These are phyloP conservation scores for Neonectria coccinea DNA, from an alignment of 2,329 filamentous ascomycete species.

Conservation along the genomic window DNA sequence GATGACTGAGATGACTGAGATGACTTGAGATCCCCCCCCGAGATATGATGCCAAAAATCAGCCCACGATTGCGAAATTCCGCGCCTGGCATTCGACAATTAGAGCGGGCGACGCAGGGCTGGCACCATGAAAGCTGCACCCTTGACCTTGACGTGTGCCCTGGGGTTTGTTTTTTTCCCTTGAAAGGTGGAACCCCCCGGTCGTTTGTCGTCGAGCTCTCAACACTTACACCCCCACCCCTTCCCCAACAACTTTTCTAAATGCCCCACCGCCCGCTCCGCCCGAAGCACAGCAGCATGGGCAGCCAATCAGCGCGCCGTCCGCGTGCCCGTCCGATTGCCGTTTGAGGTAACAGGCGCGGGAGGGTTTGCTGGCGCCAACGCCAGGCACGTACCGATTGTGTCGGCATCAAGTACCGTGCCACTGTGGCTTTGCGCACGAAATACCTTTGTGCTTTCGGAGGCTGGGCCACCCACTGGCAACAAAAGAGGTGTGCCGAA, in stretches of 20 bases:
- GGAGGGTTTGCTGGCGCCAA: slow-evolving; percentile 12
- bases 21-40: slow-evolving; percentile 12
- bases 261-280: slow-evolving; percentile 18
- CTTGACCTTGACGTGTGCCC: slow-evolving; percentile 30
- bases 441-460: slow-evolving; percentile 1
- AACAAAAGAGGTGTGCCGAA: slow-evolving; percentile 6
- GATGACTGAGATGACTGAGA: slow-evolving; percentile 15
- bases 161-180: slow-evolving; percentile 9
- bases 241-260: slow-evolving; percentile 49
- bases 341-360: slow-evolving; percentile 28
- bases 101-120: slow-evolving; percentile 2
- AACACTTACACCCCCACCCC: slow-evolving; percentile 43
- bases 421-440: background rate
- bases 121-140: slow-evolving; percentile 16
- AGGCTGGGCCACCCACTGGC: slow-evolving; percentile 7
- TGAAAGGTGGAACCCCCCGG: slow-evolving; percentile 21
- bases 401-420: slow-evolving; percentile 20
- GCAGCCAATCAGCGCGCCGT: slow-evolving; percentile 37
- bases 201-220: slow-evolving; percentile 38
- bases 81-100: slow-evolving; percentile 38
- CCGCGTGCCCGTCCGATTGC: slow-evolving; percentile 20
- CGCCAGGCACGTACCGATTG: slow-evolving; percentile 15
- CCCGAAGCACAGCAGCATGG: slow-evolving; percentile 6
- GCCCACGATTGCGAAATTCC: slow-evolving; percentile 43
- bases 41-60: slow-evolving; percentile 40